Base-by-base conservation (phyloP, 371 early-diverging fungal species). In the Syncephalis plumigaleata region DNA sequence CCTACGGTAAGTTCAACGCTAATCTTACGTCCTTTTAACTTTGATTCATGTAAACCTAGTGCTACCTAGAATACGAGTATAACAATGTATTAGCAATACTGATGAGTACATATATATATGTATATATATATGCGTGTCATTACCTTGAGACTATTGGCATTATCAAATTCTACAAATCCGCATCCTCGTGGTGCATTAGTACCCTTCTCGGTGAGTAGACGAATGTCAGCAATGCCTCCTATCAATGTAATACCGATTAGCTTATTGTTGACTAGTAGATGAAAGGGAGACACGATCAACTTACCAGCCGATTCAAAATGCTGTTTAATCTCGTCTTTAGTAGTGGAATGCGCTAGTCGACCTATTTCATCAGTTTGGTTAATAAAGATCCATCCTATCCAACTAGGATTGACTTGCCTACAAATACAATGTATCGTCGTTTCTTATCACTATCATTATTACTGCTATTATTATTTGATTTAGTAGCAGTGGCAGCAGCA, bases 1-100 rank as follows among this genome's bases (percentile, higher is more conserved):
- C 85, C 85, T 25, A 76, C 84, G n/a, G 85, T 83, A 51, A 84
- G 51, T 53, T 83, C 84, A 23, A 84, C 81, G 54, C 79, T 82
- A 49, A 84, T 79, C 40, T 75, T 73, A 57, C 78, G 63, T 45
- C 66, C 64, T 18, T 75, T 75, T 55, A 84, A 70, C 25, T 64
- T 55, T 16, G 73, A 66, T 51, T 77, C 75, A 57, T 84, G 80
- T 46, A 79, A 79, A 42, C 64, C 67, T 16, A 84, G 60, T n/a
- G 39, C 61, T 62, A 45, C 65, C 73, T 57, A 27, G 36, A 9
- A 38, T 13, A 23, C 37, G 18, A 8, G 27, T 40, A 46, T 21
- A 26, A 79, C 81, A 60, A 68, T 73, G 66, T 75, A 58, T 42
- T 47, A 42, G 17, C 25, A 15, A 15, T 37, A 24, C 8, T 21